Evolutionary conservation across 1,284 basidiomycete genomes (phyloP).

Genomic region (Cutaneotrichosporon cutaneum): DNA sequence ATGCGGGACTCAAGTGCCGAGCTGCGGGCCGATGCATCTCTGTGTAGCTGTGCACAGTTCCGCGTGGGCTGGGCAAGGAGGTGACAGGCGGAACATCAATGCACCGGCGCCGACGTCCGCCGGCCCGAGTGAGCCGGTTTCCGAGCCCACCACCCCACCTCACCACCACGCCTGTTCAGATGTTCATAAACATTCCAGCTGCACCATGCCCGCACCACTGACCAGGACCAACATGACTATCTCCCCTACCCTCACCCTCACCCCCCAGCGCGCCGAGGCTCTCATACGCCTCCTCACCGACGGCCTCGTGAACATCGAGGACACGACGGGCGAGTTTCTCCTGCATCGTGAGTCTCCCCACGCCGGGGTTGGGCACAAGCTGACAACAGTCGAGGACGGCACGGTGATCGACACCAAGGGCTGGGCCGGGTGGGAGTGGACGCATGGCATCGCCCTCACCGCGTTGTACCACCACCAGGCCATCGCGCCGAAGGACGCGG

Average conservation of each 20-base stretch:
- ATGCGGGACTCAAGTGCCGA: no score
- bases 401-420: conserved; percentile 66
- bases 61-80: no score
- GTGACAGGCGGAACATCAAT: background rate
- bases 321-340: conserved; percentile 62
- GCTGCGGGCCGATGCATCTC: no score
- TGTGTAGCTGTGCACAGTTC: no score
- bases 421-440: conserved; percentile 68
- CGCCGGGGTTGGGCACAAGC: background rate
- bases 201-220: background rate
- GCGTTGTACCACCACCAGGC: conserved; percentile 36
- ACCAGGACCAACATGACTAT: conserved; percentile 12
- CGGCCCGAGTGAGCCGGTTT: background rate
- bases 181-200: background rate
- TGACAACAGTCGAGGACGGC: conserved; percentile 57
- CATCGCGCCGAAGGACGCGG: conserved; percentile 52
- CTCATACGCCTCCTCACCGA: conserved; percentile 58
- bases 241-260: conserved; percentile 18
- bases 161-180: background rate
- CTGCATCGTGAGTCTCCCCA: conserved; percentile 48
- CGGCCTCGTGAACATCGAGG: conserved; percentile 63
- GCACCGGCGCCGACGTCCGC: background rate
- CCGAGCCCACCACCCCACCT: background rate
- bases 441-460: conserved; percentile 56
- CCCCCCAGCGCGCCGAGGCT: conserved; percentile 34